Percentiles rank a stretch among this genome's conserved stretches.
phyloP scores from a whole-genome alignment of 768 basidiomycete genomes.

The Suillus plorans region DNA sequence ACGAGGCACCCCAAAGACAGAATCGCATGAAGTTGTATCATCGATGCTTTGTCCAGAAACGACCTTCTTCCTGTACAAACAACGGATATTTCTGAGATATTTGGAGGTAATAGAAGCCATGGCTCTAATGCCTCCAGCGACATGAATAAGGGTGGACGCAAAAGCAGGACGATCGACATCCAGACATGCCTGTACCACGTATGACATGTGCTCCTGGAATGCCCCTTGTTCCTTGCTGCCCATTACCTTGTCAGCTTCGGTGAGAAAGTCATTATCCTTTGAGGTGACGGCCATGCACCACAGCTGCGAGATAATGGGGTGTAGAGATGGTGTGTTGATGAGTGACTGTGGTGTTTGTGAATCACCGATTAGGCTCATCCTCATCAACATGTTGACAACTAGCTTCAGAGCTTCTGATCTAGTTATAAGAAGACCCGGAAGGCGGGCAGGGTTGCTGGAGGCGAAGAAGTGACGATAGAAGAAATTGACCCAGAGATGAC shows the following conservation, averaged over 20 bases:
- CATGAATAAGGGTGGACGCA: conserved; percentile 2
- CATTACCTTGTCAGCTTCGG: conserved; percentile 5
- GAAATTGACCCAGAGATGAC: conserved; percentile 6
- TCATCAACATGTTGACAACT: conserved; percentile 4
- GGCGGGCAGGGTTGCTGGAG: conserved; percentile 2
- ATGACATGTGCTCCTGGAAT: conserved; percentile 8
- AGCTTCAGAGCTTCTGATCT: conserved; percentile 4
- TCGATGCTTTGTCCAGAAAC: conserved; percentile 2
- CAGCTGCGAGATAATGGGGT: background rate
- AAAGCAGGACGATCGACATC: background rate
- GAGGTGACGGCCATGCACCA: conserved; percentile 4
- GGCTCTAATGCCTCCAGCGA: conserved; percentile 1
- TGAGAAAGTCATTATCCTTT: conserved; percentile 2
- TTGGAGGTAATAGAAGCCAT: background rate
- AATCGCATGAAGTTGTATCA: background rate
- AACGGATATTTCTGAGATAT: conserved; percentile 3
- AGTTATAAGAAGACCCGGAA: conserved; percentile 5
- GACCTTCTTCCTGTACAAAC: conserved; percentile 1
- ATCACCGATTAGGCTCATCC: conserved; percentile 1
- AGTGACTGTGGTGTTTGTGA: conserved; percentile 1
- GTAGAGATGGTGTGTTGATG: conserved; percentile 1
- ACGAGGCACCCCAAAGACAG: background rate
- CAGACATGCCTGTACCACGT: conserved; percentile 4
- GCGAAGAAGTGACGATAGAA: conserved; percentile 4
- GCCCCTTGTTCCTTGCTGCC: conserved; percentile 2